Conservation (phyloP, 2,329 filamentous ascomycete genomes). For the Colletotrichum siamense region DNA sequence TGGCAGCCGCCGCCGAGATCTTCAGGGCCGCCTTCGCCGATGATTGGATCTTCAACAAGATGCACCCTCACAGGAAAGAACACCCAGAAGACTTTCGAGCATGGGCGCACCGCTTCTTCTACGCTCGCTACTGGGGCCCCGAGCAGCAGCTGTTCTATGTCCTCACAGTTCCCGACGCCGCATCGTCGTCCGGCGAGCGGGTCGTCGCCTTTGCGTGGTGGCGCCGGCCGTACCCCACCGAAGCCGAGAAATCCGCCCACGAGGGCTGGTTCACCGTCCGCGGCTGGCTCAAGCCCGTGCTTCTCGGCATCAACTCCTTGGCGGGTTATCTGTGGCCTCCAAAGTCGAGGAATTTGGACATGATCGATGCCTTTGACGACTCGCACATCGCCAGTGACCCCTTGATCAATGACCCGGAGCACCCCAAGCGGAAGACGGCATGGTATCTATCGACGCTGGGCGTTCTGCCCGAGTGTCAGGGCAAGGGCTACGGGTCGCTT, state of each 20-base stretch:
- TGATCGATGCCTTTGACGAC: constrained; percentile 29
- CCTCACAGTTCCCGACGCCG: constrained; percentile 27
- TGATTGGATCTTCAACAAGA: constrained; percentile 33
- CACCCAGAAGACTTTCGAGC: constrained; percentile 25
- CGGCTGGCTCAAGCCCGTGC: constrained; percentile 34
- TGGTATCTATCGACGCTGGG: constrained; percentile 41
- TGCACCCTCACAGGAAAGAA: constrained; percentile 33
- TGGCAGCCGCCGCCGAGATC: constrained; percentile 27
- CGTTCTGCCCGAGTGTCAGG: constrained; percentile 35
- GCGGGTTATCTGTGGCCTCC: constrained; percentile 30
- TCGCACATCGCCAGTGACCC: constrained; percentile 30
- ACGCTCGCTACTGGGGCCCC: constrained; percentile 36
- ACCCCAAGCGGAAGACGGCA: constrained; percentile 32
- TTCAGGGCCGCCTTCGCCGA: constrained; percentile 34
- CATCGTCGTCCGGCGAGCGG: constrained; percentile 12
- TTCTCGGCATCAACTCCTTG: constrained; percentile 28
- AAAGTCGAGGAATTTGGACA: constrained; percentile 24
- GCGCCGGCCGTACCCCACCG: constrained; percentile 28
- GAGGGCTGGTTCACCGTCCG: constrained; percentile 17
- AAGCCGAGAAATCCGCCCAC: constrained; percentile 5
- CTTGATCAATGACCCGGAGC: constrained; percentile 26
- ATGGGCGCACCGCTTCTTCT: constrained; percentile 32
- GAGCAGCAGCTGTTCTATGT: constrained; percentile 32
- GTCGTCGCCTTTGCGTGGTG: constrained; percentile 39
- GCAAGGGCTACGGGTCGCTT: constrained; percentile 34